Evolutionary conservation across 495 filamentous ascomycete genomes (phyloP), one percentile per base, ranked within the genome.

Genomic region (Xylaria acuta): DNA sequence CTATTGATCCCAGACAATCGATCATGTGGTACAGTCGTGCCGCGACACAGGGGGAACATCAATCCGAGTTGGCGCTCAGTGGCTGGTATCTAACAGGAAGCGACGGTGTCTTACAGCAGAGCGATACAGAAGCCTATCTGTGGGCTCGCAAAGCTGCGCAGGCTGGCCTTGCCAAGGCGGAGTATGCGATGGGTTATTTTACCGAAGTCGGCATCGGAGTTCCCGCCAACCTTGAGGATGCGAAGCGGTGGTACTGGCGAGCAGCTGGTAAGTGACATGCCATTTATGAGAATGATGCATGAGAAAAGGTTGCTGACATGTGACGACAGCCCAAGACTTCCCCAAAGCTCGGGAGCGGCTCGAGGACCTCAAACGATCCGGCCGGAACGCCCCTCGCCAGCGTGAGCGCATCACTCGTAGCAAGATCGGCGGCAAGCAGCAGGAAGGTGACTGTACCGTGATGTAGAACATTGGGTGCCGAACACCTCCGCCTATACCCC

Each of bases 171-270:
- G 88, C 91, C 5, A 98, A 98, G 85, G 96, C 95, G 0, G 92
- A 98, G 81, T 98, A 97, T 85, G 96, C 96, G 0, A 95, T 99
- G 93, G 96, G 96, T 2, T 98, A 98, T 80, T 98, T 96, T 75
- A 97, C 94, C 0, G 96, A 99, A 81, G 92, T 94, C 40, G 96
- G 96, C 0, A 98, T 99, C 73, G 96, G 96, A n/a, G 89, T 92
- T 64, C 85, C 90, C 36, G 88, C 92, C 5, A 94, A 94, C 79
- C 71, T 97, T 73, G 96, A 99, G 76, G 96, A 97, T 83, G 96
- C 95, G 25, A 97, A 97, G 84, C 88, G 94, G 76, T 99, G 96
- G 96, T 99, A 99, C 84, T 97, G 94, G 88, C 88, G 95, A 82
- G 94, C 96, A 84, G 96, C 96, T 82, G 92, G 96, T 98, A 83